phyloP scores from a whole-genome alignment of 371 early-diverging fungal genomes.

The Sporodiniella umbellata region DNA sequence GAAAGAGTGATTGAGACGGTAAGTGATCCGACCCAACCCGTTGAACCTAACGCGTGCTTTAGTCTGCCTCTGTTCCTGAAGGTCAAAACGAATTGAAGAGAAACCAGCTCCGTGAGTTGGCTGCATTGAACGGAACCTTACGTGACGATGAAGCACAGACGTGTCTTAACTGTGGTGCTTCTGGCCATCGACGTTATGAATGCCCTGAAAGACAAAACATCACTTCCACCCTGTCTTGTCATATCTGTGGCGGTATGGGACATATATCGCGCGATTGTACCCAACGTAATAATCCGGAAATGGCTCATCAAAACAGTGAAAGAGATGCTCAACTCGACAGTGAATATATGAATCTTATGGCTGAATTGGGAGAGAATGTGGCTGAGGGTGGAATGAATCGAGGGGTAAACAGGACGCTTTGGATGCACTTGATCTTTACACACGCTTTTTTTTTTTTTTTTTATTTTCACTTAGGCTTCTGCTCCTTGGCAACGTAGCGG shows the following conservation, averaged over 20 bases:
- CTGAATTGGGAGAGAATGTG: constrained; percentile 76
- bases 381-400: constrained; percentile 28
- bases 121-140: constrained; percentile 93
- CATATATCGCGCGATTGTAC: constrained; percentile 89
- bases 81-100: constrained; percentile 93
- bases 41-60: too few species aligned
- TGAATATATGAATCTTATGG: constrained; percentile 89
- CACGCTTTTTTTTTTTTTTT: constrained; percentile 12
- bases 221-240: constrained; percentile 83
- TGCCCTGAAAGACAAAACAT: constrained; percentile 90
- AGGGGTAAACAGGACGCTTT: constrained; percentile 13
- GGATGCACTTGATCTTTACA: not conserved
- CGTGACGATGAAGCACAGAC: constrained; percentile 94
- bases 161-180: constrained; percentile 89
- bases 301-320: constrained; percentile 62
- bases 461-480: constrained; percentile 13
- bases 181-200: constrained; percentile 90
- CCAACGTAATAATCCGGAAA: constrained; percentile 77
- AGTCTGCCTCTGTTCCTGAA: constrained; percentile 91
- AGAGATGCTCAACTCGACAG: constrained; percentile 83
- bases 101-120: constrained; percentile 91
- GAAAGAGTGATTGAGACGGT: constrained; percentile 92
- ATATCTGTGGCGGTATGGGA: constrained; percentile 88
- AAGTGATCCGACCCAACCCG: too few species aligned
- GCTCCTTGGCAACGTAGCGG: constrained; percentile 57